Conservation (phyloP, 805 yeast species). For the Candida montana region DNA sequence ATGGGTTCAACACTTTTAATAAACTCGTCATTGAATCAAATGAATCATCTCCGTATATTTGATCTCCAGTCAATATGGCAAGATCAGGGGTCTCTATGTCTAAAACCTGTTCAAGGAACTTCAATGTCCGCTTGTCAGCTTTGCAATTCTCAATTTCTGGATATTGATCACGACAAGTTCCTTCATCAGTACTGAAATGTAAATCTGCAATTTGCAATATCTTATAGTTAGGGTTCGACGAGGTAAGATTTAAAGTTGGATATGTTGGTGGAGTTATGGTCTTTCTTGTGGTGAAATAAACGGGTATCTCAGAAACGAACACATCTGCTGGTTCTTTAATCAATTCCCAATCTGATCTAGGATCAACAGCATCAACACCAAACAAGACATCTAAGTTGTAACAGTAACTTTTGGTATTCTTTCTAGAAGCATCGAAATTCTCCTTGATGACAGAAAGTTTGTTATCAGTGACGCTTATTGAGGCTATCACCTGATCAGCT, state of each 20-base stretch:
- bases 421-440: too few species aligned
- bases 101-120: conserved; percentile 56
- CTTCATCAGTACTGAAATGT: conserved; percentile 82
- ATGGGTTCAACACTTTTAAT: conserved; percentile 70
- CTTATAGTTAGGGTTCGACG: conserved; percentile 47
- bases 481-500: conserved; percentile 5
- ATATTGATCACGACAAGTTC: conserved; percentile 69
- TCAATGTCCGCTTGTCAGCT: conserved; percentile 59
- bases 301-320: conserved; percentile 13
- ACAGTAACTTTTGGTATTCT: conserved; percentile 8
- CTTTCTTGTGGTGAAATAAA: conserved; percentile 22
- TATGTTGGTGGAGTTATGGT: neutral
- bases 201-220: conserved; percentile 88
- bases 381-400: conserved; percentile 55
- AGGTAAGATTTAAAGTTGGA: conserved; percentile 8
- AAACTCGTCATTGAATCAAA: conserved; percentile 81
- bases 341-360: conserved; percentile 64
- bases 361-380: conserved; percentile 71
- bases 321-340: conserved; percentile 6
- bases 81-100: conserved; percentile 79
- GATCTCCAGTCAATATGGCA: conserved; percentile 89
- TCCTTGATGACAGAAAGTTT: too few species aligned
- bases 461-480: too few species aligned
- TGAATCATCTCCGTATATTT: conserved; percentile 71
- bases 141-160: conserved; percentile 56